Evolutionary conservation across 495 filamentous ascomycete species (phyloP).

Genomic region (Pyrenula massariospora): DNA sequence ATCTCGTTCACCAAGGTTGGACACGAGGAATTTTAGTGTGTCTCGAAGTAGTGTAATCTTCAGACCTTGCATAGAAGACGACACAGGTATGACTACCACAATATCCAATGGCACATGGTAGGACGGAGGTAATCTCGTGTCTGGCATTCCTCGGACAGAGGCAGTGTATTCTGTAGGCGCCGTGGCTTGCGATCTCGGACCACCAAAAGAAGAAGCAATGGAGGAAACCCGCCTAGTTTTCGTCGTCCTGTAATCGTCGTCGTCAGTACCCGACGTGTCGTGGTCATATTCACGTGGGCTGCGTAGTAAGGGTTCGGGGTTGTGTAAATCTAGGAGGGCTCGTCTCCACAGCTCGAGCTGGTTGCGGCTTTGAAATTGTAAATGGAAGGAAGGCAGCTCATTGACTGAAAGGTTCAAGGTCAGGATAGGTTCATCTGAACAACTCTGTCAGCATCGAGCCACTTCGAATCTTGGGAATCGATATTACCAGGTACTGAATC

Average conservation of each 20-base stretch:
- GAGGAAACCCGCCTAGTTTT: constrained; percentile 77
- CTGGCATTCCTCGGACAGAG: constrained; percentile 26
- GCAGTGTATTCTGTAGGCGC: constrained; percentile 73
- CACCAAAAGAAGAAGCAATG: constrained; percentile 75
- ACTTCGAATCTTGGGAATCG: constrained; percentile 2
- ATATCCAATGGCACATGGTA: constrained; percentile 91
- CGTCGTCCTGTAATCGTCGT: constrained; percentile 73
- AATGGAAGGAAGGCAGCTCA: constrained; percentile 93
- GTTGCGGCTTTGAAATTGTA: constrained; percentile 74
- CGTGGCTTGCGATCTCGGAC: constrained; percentile 60
- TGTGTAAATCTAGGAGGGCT: constrained; percentile 74
- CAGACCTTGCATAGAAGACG: constrained; percentile 96
- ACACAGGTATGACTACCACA: constrained; percentile 93
- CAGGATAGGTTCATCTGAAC: constrained; percentile 67
- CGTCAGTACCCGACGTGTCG: constrained; percentile 74
- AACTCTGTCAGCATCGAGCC: background rate
- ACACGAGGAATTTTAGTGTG: constrained; percentile 83
- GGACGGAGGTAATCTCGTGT: constrained; percentile 43
- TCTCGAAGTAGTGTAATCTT: constrained; percentile 96
- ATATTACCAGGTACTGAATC: constrained; percentile 47
- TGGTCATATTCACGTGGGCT: constrained; percentile 58
- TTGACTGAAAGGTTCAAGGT: constrained; percentile 85
- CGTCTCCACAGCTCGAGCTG: constrained; percentile 90
- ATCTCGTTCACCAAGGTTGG: constrained; percentile 84
- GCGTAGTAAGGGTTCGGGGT: constrained; percentile 43